A percentile compares a stretch with the other conserved stretches of the same genome.
phyloP scores from a whole-genome alignment of 345 rosid species.

The Combretum micranthum region DNA sequence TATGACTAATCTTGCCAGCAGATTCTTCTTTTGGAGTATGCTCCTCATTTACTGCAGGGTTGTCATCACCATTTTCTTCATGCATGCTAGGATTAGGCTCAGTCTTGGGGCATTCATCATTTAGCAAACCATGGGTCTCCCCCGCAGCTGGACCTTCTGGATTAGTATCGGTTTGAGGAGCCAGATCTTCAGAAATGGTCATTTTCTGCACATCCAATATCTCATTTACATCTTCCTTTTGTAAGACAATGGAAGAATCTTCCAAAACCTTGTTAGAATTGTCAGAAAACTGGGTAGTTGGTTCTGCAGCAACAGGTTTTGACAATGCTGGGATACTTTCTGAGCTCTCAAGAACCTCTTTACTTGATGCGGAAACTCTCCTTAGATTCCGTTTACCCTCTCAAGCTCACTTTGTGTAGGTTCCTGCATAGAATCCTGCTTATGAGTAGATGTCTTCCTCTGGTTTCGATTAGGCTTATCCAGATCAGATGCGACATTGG shows the following conservation, averaged over 20 bases:
- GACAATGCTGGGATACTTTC: slow-evolving; percentile 7
- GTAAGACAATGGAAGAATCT: not conserved
- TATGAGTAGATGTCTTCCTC: slow-evolving; percentile 5
- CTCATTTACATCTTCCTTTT: slow-evolving; percentile 1
- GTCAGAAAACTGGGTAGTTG: not conserved
- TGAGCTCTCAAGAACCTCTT: not conserved
- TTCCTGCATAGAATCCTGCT: slow-evolving; percentile 9
- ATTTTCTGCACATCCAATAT: not conserved
- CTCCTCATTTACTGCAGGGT: slow-evolving; percentile 4
- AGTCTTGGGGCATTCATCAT: not conserved
- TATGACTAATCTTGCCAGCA: slow-evolving; percentile 3
- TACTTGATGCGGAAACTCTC: slow-evolving; percentile 10
- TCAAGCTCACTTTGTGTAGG: slow-evolving; percentile 19
- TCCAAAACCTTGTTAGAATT: not conserved
- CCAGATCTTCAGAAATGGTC: slow-evolving; percentile 4
- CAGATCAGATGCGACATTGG: slow-evolving; percentile 3
- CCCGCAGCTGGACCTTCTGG: not conserved
- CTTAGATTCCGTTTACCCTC: slow-evolving; percentile 16
- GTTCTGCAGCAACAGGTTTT: slow-evolving; percentile 12
- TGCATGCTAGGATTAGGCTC: slow-evolving; percentile 3
- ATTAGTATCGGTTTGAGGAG: slow-evolving; percentile 3
- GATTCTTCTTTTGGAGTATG: slow-evolving; percentile 8
- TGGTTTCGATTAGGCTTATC: slow-evolving; percentile 12
- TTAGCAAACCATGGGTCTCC: slow-evolving; percentile 2
- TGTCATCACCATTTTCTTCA: slow-evolving; percentile 3